A percentile compares a stretch with the other conserved stretches of the same genome.
These are phyloP conservation scores for Echites panduratus DNA, from an alignment of 257 asterid species.

Conservation along the genomic window DNA sequence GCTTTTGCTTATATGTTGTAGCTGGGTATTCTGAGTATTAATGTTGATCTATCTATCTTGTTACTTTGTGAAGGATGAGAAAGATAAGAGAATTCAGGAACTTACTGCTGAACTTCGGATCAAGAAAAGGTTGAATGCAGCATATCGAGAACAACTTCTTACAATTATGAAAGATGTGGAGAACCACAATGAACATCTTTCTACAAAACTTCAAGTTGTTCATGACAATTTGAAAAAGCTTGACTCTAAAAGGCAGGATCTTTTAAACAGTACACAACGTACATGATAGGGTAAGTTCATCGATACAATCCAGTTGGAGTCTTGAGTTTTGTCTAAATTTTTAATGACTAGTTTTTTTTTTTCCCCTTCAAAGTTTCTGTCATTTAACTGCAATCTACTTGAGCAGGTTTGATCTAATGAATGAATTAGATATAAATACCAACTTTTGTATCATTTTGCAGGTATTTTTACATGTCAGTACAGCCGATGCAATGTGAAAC, in stretches of 20 bases:
- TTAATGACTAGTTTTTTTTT: background rate
- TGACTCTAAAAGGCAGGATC: conserved; percentile 44
- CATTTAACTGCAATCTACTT: background rate
- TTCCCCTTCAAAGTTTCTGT: background rate
- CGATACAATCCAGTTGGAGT: background rate
- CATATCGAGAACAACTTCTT: conserved; percentile 63
- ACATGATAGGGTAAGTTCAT: conserved; percentile 29
- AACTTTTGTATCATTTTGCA: background rate
- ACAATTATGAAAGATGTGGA: conserved; percentile 62
- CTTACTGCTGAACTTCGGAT: conserved; percentile 62
- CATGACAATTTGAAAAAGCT: conserved; percentile 48
- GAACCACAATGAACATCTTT: conserved; percentile 52
- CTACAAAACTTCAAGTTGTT: conserved; percentile 40
- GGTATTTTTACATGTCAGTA: background rate
- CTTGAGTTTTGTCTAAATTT: background rate
- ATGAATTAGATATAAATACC: background rate
- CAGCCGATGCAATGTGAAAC: no score
- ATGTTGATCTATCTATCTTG: conserved; percentile 8
- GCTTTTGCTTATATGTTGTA: background rate
- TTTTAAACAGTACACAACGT: conserved; percentile 20
- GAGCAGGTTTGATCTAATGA: background rate
- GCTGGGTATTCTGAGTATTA: background rate
- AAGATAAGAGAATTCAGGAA: conserved; percentile 68
- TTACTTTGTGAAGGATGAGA: conserved; percentile 52
- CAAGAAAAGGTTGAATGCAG: conserved; percentile 59